Evolutionary conservation across 306 rosid species (phyloP), one percentile per base, ranked within the genome.

Genomic region (Inga leiocalycina): DNA sequence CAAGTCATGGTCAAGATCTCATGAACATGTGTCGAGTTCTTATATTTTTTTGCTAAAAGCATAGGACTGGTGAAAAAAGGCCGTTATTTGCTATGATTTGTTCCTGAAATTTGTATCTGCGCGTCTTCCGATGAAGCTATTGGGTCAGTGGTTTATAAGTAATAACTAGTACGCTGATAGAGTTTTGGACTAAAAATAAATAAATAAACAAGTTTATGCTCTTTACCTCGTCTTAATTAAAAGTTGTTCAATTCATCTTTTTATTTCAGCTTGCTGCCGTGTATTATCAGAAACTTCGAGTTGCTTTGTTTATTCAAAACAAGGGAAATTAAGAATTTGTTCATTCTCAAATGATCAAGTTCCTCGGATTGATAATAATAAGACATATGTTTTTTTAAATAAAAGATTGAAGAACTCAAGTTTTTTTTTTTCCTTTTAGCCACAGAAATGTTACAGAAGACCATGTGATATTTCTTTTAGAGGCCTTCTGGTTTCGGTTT

Each of bases 41-140:
- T 54, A 17, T 44, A 43, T 22, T 71, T 6, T 22, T 71, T 72
- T 46, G 59, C 76, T 46, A 72, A 22, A 24, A 72, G 46, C 56
- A 22, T 72, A 46, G 76, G 59, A 72, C 59, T 6, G 66, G 6
- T 51, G 27, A 45, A 46, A 72, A 72, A 46, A 27, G 22, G 17
- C 56, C 37, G 27, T 71, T 71, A 27, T n/a, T 71, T 44, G 37
- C 19, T 44, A 22, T 71, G 15, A n/a, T 71, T 71, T 43, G 30
- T 43, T 71, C 32, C 54, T 71, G 75, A 22, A 71, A 44, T 14
- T 72, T 45, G 75, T 41, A 22, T 62, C 27, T 73, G 66, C 86
- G 48, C 79, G 54, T 49, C 16, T 80, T 74, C 80, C 84, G 43
- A 49, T 69, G 84, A 80, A 85, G 43, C 52, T 20, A 54, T 54